phyloP scores from a whole-genome alignment of 2,329 filamentous ascomycete species.

The Exserohilum rostratum region DNA sequence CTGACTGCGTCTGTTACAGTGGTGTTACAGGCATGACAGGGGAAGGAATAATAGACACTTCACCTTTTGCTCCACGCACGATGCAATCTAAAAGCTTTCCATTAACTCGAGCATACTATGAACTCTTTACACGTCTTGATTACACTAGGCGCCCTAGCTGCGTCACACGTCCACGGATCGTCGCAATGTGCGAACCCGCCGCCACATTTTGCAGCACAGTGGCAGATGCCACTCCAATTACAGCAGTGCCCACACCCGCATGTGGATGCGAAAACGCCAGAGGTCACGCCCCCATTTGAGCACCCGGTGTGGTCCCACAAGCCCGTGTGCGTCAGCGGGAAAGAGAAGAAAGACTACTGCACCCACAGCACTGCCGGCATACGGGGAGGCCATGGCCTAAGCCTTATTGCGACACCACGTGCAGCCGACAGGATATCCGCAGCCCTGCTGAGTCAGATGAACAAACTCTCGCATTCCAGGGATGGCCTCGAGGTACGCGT shows the following conservation, averaged over 20 bases:
- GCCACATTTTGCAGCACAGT: conserved; percentile 14
- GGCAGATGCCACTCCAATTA: conserved; percentile 15
- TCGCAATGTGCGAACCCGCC: conserved; percentile 15
- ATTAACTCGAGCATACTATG: conserved; percentile 17
- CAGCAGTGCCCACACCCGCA: conserved; percentile 9
- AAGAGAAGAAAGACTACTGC: conserved; percentile 23
- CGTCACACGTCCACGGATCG: conserved; percentile 2
- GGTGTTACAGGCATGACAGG: conserved; percentile 23
- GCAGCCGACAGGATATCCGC: conserved; percentile 21
- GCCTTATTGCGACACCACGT: conserved; percentile 26
- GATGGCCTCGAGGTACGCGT: conserved; percentile 19
- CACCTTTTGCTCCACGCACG: too few species aligned
- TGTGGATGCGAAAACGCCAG: not conserved
- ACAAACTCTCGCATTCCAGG: not conserved
- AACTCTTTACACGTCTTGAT: conserved; percentile 8
- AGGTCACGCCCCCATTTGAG: not conserved
- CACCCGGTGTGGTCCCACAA: conserved; percentile 20
- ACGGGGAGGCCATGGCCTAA: conserved; percentile 23
- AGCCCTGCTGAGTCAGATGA: conserved; percentile 11
- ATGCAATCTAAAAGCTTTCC: conserved; percentile 5
- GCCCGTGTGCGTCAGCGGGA: conserved; percentile 20
- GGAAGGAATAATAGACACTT: conserved; percentile 9
- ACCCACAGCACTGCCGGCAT: conserved; percentile 20
- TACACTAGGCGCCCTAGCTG: conserved; percentile 8
- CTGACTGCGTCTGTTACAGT: conserved; percentile 20